Percentiles rank a stretch among this genome's conserved stretches.
These are phyloP conservation scores for Astrocystis sublimbata DNA, from an alignment of 495 filamentous ascomycete genomes.

Conservation along the genomic window DNA sequence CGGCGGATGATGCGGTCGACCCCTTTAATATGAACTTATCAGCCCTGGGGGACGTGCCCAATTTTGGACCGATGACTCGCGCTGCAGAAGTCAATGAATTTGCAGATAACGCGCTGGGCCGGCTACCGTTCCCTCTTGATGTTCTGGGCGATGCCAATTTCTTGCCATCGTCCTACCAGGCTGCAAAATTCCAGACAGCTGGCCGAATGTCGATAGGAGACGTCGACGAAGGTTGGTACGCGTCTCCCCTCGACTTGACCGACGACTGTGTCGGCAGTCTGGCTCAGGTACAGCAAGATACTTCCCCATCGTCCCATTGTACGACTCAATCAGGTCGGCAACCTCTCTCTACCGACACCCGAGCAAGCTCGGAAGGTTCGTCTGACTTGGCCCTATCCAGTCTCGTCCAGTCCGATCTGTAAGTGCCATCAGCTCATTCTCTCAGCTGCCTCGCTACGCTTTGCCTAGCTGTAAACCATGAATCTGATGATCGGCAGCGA, in stretches of 20 bases:
- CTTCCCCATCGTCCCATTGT: no score
- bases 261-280: no score
- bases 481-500: conserved; percentile 23
- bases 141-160: background rate
- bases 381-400: no score
- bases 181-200: background rate
- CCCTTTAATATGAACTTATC: background rate
- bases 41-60: background rate
- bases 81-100: background rate
- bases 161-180: background rate
- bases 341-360: no score
- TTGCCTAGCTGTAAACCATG: background rate
- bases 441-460: background rate
- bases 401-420: conserved; percentile 22
- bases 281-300: no score
- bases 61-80: background rate
- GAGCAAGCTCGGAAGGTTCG: no score
- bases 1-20: background rate
- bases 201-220: background rate
- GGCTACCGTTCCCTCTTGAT: background rate
- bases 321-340: no score
- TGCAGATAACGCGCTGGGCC: background rate
- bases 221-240: background rate
- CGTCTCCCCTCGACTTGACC: background rate
- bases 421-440: background rate